Percentiles rank a stretch among this genome's conserved stretches.
These are phyloP conservation scores for Tulasnella sp. DNA, from an alignment of 768 basidiomycete species.

Conservation along the genomic window DNA sequence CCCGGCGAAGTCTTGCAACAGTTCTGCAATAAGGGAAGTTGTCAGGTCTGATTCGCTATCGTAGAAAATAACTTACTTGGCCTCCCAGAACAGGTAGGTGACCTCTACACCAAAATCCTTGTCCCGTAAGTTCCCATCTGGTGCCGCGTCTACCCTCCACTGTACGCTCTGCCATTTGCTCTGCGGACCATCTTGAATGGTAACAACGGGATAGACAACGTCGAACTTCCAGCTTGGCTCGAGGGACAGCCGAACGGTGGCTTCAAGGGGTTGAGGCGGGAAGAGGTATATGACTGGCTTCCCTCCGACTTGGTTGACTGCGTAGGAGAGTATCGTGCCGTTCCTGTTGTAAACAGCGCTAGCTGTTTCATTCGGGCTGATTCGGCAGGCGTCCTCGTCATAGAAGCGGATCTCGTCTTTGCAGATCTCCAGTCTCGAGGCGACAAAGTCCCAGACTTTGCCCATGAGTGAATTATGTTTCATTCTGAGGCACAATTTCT, in stretches of 20 bases:
- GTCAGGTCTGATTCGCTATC: neutral
- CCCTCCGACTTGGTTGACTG: neutral
- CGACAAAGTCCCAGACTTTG: neutral
- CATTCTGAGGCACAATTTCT: neutral
- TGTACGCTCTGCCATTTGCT: neutral
- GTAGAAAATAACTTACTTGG: neutral
- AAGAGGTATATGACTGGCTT: slow-evolving; percentile 16
- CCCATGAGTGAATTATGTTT: neutral
- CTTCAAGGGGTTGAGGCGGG: neutral
- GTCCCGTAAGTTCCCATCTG: neutral
- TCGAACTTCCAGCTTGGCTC: neutral
- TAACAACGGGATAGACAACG: neutral
- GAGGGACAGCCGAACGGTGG: neutral
- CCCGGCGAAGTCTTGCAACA: neutral
- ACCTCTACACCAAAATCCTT: neutral
- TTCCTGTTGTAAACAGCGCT: neutral
- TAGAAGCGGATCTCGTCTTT: too few relatives aligned
- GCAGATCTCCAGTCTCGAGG: too few relatives aligned
- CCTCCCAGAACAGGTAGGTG: slow-evolving; percentile 5
- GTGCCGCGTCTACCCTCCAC: neutral
- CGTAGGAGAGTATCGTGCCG: neutral
- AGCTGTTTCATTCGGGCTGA: neutral
- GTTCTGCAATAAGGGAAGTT: neutral
- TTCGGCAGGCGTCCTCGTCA: neutral
- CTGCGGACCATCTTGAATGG: neutral